Base-by-base conservation (phyloP, 345 rosid genomes). In the Eutrema yunnanense region DNA sequence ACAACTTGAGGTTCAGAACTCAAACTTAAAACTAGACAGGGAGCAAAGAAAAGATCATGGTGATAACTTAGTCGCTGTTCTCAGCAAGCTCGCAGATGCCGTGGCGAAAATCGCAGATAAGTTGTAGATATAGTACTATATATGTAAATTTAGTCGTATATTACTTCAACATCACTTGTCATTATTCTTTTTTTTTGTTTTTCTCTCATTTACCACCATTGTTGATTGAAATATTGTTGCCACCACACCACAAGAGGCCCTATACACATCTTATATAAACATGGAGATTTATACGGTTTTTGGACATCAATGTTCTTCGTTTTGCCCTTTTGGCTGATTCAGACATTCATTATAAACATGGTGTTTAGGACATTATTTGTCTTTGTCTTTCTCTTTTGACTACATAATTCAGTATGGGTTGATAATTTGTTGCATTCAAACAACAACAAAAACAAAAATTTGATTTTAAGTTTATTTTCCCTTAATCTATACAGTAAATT, bases 21-120 rank as follows among this genome's bases (percentile, higher is more conserved):
- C 46, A 75, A 82, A 85, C 65, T 83, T 79, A 29, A 86, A 76
- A 68, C 73, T 87, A 81, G 97, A 89, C 67, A 73, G 97, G 62
- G 96, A 92, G 83, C 99, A 92, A 82, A 73, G 98, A 64, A 92
- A 84, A 77, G 86, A 86, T 69, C 96, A 90, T 4, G 79, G 84
- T 30, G 83, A 81, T 67, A 83, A 82, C 80, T 48, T 95, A 71
- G 88, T 95, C 62, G 79, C 82, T 52, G 99, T 88, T 57, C 98
- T 95, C 50, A 86, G 79, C 44, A 92, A 92, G 82, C 94, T 95
- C 2, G 98, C 98, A 4, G 96, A 92, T 16, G 99, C 96, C 62
- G 78, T 95, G 19, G 89, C 85, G 6, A 92, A 85, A 67, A 90
- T 95, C 14, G 98, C 98, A 0, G 97, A 92, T 75, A 95, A 90